A percentile compares a stretch with the other conserved stretches of the same genome.
phyloP scores from a whole-genome alignment of 495 filamentous ascomycete species.

The Annulohypoxylon moriforme region DNA sequence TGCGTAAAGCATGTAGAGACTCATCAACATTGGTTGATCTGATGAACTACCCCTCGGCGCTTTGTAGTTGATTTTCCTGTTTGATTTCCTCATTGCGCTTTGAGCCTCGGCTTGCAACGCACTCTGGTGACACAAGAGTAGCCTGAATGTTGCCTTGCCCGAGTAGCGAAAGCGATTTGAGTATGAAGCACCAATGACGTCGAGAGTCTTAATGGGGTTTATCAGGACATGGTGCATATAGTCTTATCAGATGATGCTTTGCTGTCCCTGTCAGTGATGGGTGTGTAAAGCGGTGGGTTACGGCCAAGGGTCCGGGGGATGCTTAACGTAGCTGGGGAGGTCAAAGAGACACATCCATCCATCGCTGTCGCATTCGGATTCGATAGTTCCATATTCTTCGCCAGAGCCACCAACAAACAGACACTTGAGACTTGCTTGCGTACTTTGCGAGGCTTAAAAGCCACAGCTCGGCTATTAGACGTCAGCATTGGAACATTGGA shows the following conservation, averaged over 20 bases:
- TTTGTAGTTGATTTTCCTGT: constrained; percentile 21
- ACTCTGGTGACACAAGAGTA: neutral
- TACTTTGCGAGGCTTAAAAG: neutral
- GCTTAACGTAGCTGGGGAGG: neutral
- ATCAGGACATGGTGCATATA: constrained; percentile 3
- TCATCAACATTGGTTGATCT: constrained; percentile 9
- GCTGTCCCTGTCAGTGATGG: neutral
- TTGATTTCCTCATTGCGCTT: constrained; percentile 2
- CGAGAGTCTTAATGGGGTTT: neutral
- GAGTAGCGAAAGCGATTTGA: neutral
- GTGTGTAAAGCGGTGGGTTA: neutral
- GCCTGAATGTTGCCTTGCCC: neutral
- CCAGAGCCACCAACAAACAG: neutral
- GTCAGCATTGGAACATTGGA: neutral
- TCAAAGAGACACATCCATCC: neutral
- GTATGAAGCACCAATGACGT: neutral
- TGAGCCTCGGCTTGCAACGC: constrained; percentile 43
- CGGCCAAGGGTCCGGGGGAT: neutral
- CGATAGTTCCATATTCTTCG: neutral
- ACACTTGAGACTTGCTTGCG: too few species aligned
- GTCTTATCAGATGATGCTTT: constrained; percentile 1
- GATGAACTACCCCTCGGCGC: constrained; percentile 22
- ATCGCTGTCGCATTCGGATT: constrained; percentile 12
- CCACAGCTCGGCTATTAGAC: neutral
- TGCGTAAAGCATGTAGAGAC: neutral